phyloP scores from a whole-genome alignment of 148 eudicot genomes.

The Nepenthes mirabilis region DNA sequence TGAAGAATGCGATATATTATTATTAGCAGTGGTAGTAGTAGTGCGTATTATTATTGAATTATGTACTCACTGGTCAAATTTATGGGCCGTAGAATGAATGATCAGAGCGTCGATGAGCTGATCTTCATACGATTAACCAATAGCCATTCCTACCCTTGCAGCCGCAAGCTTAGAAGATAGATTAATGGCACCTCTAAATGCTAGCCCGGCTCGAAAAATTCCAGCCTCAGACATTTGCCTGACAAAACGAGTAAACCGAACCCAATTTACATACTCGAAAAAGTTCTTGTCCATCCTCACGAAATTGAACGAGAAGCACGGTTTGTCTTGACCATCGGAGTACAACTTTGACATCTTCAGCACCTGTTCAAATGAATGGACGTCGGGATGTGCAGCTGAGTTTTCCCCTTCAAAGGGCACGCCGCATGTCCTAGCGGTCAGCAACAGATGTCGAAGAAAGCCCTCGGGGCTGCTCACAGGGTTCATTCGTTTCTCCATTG shows the following conservation, averaged over 20 bases:
- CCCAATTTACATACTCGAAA: constrained; percentile 25
- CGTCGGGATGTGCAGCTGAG: constrained; percentile 19
- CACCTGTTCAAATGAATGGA: constrained; percentile 24
- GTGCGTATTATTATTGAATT: too few species aligned
- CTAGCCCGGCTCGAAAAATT: constrained; percentile 25
- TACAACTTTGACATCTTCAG: constrained; percentile 28
- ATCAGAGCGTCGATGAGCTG: background rate
- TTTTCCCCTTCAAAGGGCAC: constrained; percentile 35
- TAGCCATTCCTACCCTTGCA: constrained; percentile 13
- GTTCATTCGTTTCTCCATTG: constrained; percentile 19
- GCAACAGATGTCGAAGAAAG: constrained; percentile 22
- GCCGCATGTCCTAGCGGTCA: constrained; percentile 23
- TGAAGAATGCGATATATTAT: too few species aligned
- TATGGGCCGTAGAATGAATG: too few species aligned
- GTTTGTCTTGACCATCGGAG: constrained; percentile 18
- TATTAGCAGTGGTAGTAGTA: too few species aligned
- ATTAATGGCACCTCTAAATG: constrained; percentile 13
- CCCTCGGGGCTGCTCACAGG: constrained; percentile 30
- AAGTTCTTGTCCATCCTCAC: constrained; percentile 33
- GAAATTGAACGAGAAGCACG: constrained; percentile 29
- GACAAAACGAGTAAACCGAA: constrained; percentile 30
- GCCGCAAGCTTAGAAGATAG: constrained; percentile 12
- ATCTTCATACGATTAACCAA: constrained; percentile 17
- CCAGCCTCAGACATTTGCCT: constrained; percentile 29
- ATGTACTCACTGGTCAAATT: too few species aligned